phyloP scores from a whole-genome alignment of 371 early-diverging fungal species.

The Mucor racemosus region DNA sequence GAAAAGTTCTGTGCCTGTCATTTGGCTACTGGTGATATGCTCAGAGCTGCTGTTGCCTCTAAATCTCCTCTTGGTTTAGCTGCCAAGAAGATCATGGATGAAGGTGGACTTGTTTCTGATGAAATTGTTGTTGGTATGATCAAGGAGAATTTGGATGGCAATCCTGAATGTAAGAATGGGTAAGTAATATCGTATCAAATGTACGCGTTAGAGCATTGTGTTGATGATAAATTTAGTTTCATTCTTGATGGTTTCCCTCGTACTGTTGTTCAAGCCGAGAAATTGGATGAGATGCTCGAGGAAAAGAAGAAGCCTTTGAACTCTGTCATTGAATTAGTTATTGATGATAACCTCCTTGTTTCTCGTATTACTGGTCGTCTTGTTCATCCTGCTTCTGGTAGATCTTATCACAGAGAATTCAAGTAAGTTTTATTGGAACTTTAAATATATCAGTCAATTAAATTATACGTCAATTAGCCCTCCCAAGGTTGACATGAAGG shows the following conservation, averaged over 20 bases:
- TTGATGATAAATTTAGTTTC: constrained; percentile 62
- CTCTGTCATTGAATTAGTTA: constrained; percentile 90
- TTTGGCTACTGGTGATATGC: constrained; percentile 99
- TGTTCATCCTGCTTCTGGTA: constrained; percentile 94
- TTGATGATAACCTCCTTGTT: constrained; percentile 94
- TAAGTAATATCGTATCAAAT: constrained; percentile 23
- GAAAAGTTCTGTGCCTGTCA: constrained; percentile 95
- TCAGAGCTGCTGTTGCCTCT: constrained; percentile 94
- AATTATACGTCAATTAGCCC: constrained; percentile 56
- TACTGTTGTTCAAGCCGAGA: constrained; percentile 97
- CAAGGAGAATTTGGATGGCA: constrained; percentile 90
- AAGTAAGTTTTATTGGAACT: constrained; percentile 45
- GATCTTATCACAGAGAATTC: constrained; percentile 97
- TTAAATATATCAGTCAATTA: neutral
- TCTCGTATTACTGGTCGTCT: constrained; percentile 95
- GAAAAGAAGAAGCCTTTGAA: constrained; percentile 82
- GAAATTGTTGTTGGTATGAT: constrained; percentile 98
- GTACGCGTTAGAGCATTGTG: neutral
- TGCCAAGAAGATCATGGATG: constrained; percentile 98
- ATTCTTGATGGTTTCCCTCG: constrained; percentile 99
- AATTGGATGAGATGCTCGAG: constrained; percentile 95
- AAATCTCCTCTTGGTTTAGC: constrained; percentile 92
- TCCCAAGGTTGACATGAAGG: constrained; percentile 90
- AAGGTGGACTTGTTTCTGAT: constrained; percentile 97
- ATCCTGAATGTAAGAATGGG: constrained; percentile 93